phyloP scores from a whole-genome alignment of 1,284 basidiomycete species.

The Irpex sp. region DNA sequence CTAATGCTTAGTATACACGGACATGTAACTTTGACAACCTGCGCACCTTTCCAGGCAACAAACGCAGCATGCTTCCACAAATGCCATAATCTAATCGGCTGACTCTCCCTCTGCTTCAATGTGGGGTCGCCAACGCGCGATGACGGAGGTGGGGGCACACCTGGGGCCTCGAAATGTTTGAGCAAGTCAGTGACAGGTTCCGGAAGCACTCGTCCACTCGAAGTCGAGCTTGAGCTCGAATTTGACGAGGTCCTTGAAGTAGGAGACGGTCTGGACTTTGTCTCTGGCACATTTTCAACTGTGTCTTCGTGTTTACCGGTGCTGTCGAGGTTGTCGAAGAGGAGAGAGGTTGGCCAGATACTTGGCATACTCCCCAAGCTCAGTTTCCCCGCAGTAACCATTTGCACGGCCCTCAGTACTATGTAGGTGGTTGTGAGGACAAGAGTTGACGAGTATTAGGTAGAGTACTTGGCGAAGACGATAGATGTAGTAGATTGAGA shows the following conservation, averaged over 20 bases:
- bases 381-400: not conserved
- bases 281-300: constrained; percentile 8
- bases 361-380: not conserved
- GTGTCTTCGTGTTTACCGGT: constrained; percentile 6
- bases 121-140: constrained; percentile 58
- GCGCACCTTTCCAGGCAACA: constrained; percentile 59
- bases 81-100: constrained; percentile 57
- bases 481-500: not conserved
- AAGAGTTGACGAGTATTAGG: not conserved
- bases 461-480: not conserved
- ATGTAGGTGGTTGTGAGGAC: not conserved
- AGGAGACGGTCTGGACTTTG: not conserved
- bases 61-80: constrained; percentile 64
- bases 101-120: constrained; percentile 48
- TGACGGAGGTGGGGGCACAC: constrained; percentile 63
- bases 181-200: constrained; percentile 30
- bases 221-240: not conserved
- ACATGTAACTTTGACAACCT: not conserved
- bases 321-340: constrained; percentile 13
- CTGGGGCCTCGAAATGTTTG: constrained; percentile 60
- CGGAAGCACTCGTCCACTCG: not conserved
- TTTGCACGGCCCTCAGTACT: not conserved
- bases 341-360: constrained; percentile 24
- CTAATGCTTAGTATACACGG: too few relatives aligned
- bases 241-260: not conserved